Conservation (phyloP, 306 rosid species). For the Acmispon strigosus region DNA sequence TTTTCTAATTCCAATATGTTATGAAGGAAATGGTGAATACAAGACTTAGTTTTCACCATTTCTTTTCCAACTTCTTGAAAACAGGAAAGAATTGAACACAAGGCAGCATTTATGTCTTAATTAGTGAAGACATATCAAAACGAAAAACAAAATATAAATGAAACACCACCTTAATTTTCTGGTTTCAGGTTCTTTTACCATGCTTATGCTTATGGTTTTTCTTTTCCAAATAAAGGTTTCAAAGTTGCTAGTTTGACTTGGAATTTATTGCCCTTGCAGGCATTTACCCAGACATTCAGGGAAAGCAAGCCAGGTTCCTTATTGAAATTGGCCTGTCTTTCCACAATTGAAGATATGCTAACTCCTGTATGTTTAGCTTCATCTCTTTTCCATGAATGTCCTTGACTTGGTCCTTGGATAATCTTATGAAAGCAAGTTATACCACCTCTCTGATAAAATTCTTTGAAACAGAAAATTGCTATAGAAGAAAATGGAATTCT, state of each 20-base stretch:
- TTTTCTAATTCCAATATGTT: background rate
- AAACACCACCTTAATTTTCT: background rate
- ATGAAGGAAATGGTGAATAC: background rate
- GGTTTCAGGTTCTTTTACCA: background rate
- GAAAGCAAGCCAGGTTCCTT: constrained; percentile 70
- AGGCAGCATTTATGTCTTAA: background rate
- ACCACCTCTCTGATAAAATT: background rate
- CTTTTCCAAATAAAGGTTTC: background rate
- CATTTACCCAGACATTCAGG: constrained; percentile 63
- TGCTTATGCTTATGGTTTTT: background rate
- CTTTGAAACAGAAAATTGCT: too few species aligned
- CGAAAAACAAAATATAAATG: background rate
- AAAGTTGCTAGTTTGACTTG: constrained; percentile 5
- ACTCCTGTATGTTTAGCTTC: constrained; percentile 56
- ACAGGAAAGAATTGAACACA: too few species aligned
- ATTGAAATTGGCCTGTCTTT: constrained; percentile 63
- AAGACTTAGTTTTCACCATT: background rate
- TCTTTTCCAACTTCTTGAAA: background rate
- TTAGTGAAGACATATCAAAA: background rate
- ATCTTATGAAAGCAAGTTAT: background rate
- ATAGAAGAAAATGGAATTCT: too few species aligned
- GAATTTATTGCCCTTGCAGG: constrained; percentile 42
- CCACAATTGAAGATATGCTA: constrained; percentile 63
- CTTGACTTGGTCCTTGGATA: background rate
- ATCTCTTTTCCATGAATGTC: background rate